Conservation (phyloP, 352 stramenopile species). For the Pythium brassicae region DNA sequence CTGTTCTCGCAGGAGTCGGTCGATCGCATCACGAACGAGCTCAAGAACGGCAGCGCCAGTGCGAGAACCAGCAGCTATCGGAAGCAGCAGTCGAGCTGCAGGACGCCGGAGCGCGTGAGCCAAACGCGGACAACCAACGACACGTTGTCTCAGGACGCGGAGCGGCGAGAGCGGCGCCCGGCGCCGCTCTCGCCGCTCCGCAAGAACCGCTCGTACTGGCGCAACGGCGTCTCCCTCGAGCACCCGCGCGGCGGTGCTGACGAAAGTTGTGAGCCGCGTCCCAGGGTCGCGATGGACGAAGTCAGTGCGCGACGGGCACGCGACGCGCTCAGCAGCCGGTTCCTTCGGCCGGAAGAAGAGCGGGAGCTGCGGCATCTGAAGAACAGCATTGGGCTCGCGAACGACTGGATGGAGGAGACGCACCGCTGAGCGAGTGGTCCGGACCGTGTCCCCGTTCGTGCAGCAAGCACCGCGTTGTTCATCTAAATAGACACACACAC, state of each 20-base stretch:
- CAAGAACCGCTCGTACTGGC: conserved; percentile 42
- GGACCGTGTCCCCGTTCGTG: no score
- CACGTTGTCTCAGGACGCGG: background rate
- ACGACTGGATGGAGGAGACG: conserved; percentile 57
- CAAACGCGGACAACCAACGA: background rate
- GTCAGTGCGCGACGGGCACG: background rate
- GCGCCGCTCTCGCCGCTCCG: conserved; percentile 48
- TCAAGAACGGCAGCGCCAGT: conserved; percentile 2
- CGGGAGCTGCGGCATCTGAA: conserved; percentile 39
- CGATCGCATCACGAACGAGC: conserved; percentile 28
- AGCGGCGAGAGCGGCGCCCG: conserved; percentile 15
- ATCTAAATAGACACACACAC: conserved; percentile 48
- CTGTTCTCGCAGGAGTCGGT: conserved; percentile 45
- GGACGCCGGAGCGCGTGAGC: background rate
- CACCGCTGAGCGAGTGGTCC: background rate
- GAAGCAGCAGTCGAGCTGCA: background rate
- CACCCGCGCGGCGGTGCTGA: background rate
- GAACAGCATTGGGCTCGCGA: conserved; percentile 60
- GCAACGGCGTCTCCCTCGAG: conserved; percentile 50
- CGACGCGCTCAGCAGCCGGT: conserved; percentile 25
- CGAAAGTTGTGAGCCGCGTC: background rate
- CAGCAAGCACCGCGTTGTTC: no score
- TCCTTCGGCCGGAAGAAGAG: conserved; percentile 55
- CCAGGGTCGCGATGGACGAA: background rate
- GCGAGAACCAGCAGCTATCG: background rate